Evolutionary conservation across 2,329 filamentous ascomycete species (phyloP).

Genomic region (Nigrospora sphaerica): DNA sequence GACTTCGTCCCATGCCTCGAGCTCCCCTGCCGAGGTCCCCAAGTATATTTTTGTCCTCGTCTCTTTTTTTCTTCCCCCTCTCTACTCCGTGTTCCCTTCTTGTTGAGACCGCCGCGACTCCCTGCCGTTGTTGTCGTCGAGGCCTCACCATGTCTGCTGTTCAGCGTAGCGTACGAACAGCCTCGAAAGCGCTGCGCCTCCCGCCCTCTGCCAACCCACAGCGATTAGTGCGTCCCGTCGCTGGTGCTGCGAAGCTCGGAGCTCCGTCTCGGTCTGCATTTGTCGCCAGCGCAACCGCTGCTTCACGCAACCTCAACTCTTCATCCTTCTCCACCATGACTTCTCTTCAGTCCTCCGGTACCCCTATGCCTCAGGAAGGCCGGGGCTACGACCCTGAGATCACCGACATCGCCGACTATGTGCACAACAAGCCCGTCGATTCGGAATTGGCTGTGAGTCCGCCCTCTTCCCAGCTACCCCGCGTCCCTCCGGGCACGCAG

Average conservation of each 20-base stretch:
- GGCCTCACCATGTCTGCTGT: constrained; percentile 41
- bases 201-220: constrained; percentile 20
- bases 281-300: constrained; percentile 24
- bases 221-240: constrained; percentile 15
- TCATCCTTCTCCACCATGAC: constrained; percentile 42
- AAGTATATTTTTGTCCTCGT: too few species aligned
- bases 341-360: constrained; percentile 38
- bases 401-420: constrained; percentile 88
- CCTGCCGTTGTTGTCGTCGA: background rate
- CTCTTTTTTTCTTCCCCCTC: too few species aligned
- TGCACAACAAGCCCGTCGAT: constrained; percentile 84
- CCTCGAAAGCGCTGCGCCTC: constrained; percentile 46
- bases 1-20: too few species aligned
- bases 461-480: constrained; percentile 7
- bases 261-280: constrained; percentile 9
- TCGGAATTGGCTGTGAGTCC: constrained; percentile 83
- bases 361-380: constrained; percentile 40
- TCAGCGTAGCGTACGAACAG: constrained; percentile 46
- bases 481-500: background rate
- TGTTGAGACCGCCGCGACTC: background rate
- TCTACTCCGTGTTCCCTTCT: too few species aligned
- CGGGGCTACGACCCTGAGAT: constrained; percentile 85
- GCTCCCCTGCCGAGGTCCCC: too few species aligned
- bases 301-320: constrained; percentile 19
- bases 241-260: constrained; percentile 16